phyloP scores from a whole-genome alignment of 2,329 filamentous ascomycete species.

The Pyrenophora graminea region DNA sequence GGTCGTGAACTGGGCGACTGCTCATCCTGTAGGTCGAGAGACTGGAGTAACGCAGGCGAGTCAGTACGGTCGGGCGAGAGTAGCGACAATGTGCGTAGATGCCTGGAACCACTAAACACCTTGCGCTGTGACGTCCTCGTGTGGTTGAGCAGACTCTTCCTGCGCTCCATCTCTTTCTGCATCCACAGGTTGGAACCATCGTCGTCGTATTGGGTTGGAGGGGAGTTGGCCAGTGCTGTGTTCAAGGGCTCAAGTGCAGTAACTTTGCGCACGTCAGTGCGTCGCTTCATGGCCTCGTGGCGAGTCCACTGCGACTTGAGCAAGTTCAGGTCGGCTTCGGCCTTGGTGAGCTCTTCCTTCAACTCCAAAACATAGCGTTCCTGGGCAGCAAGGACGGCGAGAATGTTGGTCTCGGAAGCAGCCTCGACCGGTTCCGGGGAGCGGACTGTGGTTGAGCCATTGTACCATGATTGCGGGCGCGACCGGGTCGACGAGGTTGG shows the following conservation, averaged over 20 bases:
- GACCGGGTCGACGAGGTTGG: constrained; percentile 39
- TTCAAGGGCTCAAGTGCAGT: constrained; percentile 62
- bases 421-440: constrained; percentile 29
- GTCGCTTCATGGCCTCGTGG: constrained; percentile 77
- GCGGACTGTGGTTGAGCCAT: constrained; percentile 34
- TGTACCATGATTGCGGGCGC: constrained; percentile 47
- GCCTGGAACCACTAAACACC: constrained; percentile 65
- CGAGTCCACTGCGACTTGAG: constrained; percentile 84
- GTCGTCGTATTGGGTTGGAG: constrained; percentile 43
- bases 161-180: constrained; percentile 70
- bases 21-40: constrained; percentile 44
- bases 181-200: constrained; percentile 51
- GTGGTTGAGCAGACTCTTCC: constrained; percentile 66
- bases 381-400: constrained; percentile 89
- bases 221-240: constrained; percentile 43
- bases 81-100: constrained; percentile 74
- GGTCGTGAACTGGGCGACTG: constrained; percentile 21
- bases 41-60: constrained; percentile 44
- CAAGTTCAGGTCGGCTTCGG: constrained; percentile 73
- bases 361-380: constrained; percentile 90
- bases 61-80: constrained; percentile 65
- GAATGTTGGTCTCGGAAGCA: constrained; percentile 57
- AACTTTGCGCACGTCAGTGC: constrained; percentile 62
- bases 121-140: constrained; percentile 56
- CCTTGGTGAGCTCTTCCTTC: constrained; percentile 82